These are phyloP conservation scores for Magnaporthiopsis incrustans DNA, from an alignment of 2,329 filamentous ascomycete genomes.

Conservation along the genomic window DNA sequence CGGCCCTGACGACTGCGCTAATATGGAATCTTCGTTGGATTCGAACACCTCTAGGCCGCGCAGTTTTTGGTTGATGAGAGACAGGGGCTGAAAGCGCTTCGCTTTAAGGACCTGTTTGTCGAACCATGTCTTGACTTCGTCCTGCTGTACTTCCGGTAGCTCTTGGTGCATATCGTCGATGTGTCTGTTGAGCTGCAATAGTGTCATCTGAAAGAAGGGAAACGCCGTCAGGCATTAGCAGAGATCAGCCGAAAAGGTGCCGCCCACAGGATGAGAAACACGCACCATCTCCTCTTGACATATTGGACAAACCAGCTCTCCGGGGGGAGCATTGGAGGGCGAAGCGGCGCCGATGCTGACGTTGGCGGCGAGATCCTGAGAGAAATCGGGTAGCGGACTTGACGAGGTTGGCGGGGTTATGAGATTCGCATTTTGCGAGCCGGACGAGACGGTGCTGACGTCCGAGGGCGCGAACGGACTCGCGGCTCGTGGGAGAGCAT, in stretches of 20 bases:
- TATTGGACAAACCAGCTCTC: slow-evolving; percentile 85
- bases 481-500: slow-evolving; percentile 24
- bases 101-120: slow-evolving; percentile 90
- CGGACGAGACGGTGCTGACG: slow-evolving; percentile 66
- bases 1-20: background rate
- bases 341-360: slow-evolving; percentile 58
- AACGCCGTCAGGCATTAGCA: background rate
- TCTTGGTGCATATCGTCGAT: slow-evolving; percentile 88
- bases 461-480: slow-evolving; percentile 49
- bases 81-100: slow-evolving; percentile 85
- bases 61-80: slow-evolving; percentile 86
- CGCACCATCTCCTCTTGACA: slow-evolving; percentile 95
- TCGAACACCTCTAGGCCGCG: slow-evolving; percentile 91
- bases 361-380: slow-evolving; percentile 73
- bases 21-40: slow-evolving; percentile 56
- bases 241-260: too few species aligned
- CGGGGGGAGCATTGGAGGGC: slow-evolving; percentile 48
- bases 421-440: slow-evolving; percentile 47
- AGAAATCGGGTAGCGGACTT: slow-evolving; percentile 60
- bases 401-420: slow-evolving; percentile 50
- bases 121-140: slow-evolving; percentile 96
- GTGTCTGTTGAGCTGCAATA: slow-evolving; percentile 80
- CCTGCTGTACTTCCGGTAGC: slow-evolving; percentile 77
- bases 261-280: background rate
- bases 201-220: slow-evolving; percentile 57